Base-by-base conservation (phyloP, 2,329 filamentous ascomycete genomes). In the Curvularia sp. region DNA sequence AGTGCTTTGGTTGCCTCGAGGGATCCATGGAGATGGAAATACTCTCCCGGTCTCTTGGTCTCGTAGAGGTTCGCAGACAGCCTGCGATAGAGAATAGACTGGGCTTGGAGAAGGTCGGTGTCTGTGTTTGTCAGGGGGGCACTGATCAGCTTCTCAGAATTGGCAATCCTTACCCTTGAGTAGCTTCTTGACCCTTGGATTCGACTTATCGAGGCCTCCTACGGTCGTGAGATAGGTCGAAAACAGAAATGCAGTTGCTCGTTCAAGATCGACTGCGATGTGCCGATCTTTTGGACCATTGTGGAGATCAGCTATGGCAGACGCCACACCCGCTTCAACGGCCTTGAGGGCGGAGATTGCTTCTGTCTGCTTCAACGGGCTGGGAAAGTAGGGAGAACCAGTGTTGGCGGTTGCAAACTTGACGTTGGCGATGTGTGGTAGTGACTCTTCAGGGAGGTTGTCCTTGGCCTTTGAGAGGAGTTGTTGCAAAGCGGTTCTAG, bases 1-100 rank as follows among this genome's bases (percentile, higher is more conserved):
- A 92, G 77, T 0, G 88, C 89, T 7, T 84, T 88, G 9, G 85
- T 87, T 3, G 89, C 89, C 65, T 92, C 89, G 0, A 92, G 77
- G 0, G 89, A 92, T 43, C 89, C 89, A 71, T 92, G 89, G 25
- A 92, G 89, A 68, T 92, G 89, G 70, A 90, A 92, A 68, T 86
- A 92, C 69, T 88, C 82, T n/a, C 84, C 85, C 1, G 81, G 77
- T n/a, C 81, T 82, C 71, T 86, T 87, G 8, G 89, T 91, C 67
- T 84, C 81, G 76, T 91, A 92, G 1, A 92, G 77, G 60, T 91
- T 91, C 13, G 89, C 89, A 10, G 89, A 90, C 75, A 92, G 82
- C 60, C 89, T 86, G 9, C 89, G 85, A 70, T 92, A 92, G 6
- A 86, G 79, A 60, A 87, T 86, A 2, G 89, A 90, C 71, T 92